phyloP scores from a whole-genome alignment of 2,329 filamentous ascomycete species.

The Colletotrichum euphorbiae region DNA sequence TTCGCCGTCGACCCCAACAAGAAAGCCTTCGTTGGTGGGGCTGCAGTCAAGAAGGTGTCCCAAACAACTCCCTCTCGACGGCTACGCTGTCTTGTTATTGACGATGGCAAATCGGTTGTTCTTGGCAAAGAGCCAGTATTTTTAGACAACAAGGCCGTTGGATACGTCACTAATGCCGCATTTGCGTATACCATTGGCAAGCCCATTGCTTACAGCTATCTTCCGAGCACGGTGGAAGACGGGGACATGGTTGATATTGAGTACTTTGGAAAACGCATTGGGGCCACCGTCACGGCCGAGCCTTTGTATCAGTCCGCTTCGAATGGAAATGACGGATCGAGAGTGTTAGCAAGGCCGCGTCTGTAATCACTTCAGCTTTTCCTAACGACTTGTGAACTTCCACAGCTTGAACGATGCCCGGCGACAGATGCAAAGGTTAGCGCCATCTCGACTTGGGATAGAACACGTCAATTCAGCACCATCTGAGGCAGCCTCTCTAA shows the following conservation, averaged over 20 bases:
- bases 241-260: constrained; percentile 68
- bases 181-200: constrained; percentile 70
- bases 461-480: too few species aligned
- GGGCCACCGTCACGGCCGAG: constrained; percentile 64
- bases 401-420: too few species aligned
- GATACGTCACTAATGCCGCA: constrained; percentile 71
- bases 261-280: constrained; percentile 68
- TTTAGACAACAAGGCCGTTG: constrained; percentile 56
- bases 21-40: constrained; percentile 62
- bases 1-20: constrained; percentile 62
- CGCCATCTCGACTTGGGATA: too few species aligned
- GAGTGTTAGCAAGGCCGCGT: neutral
- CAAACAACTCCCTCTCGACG: constrained; percentile 47
- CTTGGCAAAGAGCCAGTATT: constrained; percentile 73
- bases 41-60: constrained; percentile 57
- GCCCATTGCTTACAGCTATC: constrained; percentile 69
- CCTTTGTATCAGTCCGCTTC: constrained; percentile 54
- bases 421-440: too few species aligned
- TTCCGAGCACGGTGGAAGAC: constrained; percentile 59
- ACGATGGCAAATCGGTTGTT: constrained; percentile 67
- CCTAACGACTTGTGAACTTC: too few species aligned
- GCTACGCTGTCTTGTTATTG: constrained; percentile 63
- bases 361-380: neutral
- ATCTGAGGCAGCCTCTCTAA: too few species aligned
- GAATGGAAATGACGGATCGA: neutral